Evolutionary conservation across 2,329 filamentous ascomycete species (phyloP).

Genomic region (Camptophora hylomeconis): DNA sequence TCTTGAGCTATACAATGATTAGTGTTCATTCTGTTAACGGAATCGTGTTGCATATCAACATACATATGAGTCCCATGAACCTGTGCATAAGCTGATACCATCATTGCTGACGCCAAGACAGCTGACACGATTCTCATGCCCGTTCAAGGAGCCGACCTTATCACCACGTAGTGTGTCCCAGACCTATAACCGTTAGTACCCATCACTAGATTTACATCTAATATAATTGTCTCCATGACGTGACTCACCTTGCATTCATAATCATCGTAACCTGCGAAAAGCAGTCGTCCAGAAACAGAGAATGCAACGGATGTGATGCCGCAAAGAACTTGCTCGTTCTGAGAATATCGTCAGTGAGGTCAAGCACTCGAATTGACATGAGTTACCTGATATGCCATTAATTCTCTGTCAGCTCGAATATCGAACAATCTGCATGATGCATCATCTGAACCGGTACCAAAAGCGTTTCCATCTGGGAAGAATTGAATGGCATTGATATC

Average conservation of each 20-base stretch:
- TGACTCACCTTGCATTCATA: conserved; percentile 93
- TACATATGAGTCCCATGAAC: conserved; percentile 98
- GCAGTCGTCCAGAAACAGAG: conserved; percentile 83
- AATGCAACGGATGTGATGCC: conserved; percentile 97
- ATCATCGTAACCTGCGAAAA: conserved; percentile 97
- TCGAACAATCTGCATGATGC: conserved; percentile 95
- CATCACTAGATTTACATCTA: conserved; percentile 4
- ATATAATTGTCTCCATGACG: neutral
- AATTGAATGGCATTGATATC: conserved; percentile 99
- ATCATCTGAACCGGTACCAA: conserved; percentile 94
- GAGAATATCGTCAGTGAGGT: conserved; percentile 9
- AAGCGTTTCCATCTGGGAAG: conserved; percentile 97
- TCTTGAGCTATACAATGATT: conserved; percentile 53
- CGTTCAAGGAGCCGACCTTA: conserved; percentile 90
- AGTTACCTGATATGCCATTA: conserved; percentile 54
- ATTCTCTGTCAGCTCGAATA: conserved; percentile 80
- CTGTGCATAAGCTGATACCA: conserved; percentile 96
- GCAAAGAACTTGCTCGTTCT: conserved; percentile 96
- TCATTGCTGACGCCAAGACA: conserved; percentile 98
- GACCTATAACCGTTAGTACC: conserved; percentile 46
- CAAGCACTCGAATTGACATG: neutral
- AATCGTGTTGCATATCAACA: conserved; percentile 29
- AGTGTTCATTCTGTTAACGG: neutral
- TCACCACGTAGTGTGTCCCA: conserved; percentile 97
- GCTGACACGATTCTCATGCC: conserved; percentile 97